Conservation (phyloP, 2,329 filamentous ascomycete genomes). For the Exophiala xenobiotica region DNA sequence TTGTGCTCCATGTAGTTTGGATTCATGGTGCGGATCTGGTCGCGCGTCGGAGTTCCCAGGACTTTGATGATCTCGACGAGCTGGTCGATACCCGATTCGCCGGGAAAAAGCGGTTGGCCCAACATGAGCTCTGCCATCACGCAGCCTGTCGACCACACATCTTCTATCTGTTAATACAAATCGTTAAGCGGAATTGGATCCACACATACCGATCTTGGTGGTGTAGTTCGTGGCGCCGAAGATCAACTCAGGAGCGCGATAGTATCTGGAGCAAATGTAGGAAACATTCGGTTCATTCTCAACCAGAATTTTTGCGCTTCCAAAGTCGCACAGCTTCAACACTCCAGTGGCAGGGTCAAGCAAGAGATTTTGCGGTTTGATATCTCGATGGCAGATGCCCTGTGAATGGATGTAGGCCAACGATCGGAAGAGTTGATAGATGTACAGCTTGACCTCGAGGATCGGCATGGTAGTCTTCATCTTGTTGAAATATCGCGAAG, state of each 20-base stretch:
- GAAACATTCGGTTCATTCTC: slow-evolving; percentile 99
- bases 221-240: slow-evolving; percentile 99
- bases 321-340: slow-evolving; percentile 97
- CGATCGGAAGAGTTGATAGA: slow-evolving; percentile 97
- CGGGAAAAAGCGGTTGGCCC: slow-evolving; percentile 94
- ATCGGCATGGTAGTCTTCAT: slow-evolving; percentile 99
- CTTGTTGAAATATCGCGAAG: slow-evolving; percentile 99
- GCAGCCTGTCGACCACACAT: slow-evolving; percentile 98
- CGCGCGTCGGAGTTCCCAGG: slow-evolving; percentile 88
- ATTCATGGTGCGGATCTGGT: slow-evolving; percentile 99
- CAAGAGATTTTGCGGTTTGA: slow-evolving; percentile 97
- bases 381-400: slow-evolving; percentile 97
- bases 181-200: too few relatives aligned
- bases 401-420: slow-evolving; percentile 99
- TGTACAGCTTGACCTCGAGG: slow-evolving; percentile 98
- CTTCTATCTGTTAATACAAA: slow-evolving; percentile 48
- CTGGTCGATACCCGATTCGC: slow-evolving; percentile 97
- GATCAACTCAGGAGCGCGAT: slow-evolving; percentile 94
- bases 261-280: slow-evolving; percentile 99
- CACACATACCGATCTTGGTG: slow-evolving; percentile 88
- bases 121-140: slow-evolving; percentile 99
- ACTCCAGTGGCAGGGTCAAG: slow-evolving; percentile 88
- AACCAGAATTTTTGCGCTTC: slow-evolving; percentile 96
- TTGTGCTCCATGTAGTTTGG: slow-evolving; percentile 99
- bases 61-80: slow-evolving; percentile 99